Conservation (phyloP, 768 basidiomycete species). For the Mycena amicta region DNA sequence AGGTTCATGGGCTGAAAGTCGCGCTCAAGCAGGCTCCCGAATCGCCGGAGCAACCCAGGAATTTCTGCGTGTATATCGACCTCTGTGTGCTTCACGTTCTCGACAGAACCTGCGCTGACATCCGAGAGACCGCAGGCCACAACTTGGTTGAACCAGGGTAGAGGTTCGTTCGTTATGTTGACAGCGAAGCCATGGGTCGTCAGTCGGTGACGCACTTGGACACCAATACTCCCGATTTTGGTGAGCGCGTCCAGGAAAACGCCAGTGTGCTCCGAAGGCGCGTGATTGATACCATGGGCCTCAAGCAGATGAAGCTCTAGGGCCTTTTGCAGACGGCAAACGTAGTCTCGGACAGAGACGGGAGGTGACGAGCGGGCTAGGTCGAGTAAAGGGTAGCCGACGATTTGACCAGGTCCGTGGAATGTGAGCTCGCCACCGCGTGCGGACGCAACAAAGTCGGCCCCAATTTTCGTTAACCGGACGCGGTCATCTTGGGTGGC, state of each 20-base stretch:
- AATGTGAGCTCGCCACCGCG: slow-evolving; percentile 95
- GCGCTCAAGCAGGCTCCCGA: slow-evolving; percentile 52
- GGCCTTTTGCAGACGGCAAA: slow-evolving; percentile 77
- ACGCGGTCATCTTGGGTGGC: slow-evolving; percentile 58
- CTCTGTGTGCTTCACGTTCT: slow-evolving; percentile 40
- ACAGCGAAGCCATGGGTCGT: slow-evolving; percentile 95
- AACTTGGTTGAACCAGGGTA: slow-evolving; percentile 83
- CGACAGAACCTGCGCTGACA: slow-evolving; percentile 76
- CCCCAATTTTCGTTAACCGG: slow-evolving; percentile 76
- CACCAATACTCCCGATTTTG: slow-evolving; percentile 95
- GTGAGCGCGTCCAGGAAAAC: slow-evolving; percentile 80
- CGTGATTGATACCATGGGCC: slow-evolving; percentile 57
- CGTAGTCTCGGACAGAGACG: slow-evolving; percentile 76
- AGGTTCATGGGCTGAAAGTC: slow-evolving; percentile 48
- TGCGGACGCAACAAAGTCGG: slow-evolving; percentile 80
- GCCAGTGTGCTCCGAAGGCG: slow-evolving; percentile 82
- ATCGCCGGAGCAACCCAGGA: slow-evolving; percentile 47
- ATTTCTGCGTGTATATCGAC: slow-evolving; percentile 55
- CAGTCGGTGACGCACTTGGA: slow-evolving; percentile 92
- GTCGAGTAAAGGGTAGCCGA: slow-evolving; percentile 94
- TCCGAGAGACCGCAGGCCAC: slow-evolving; percentile 90
- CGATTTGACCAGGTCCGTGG: slow-evolving; percentile 96
- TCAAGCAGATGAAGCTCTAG: slow-evolving; percentile 65
- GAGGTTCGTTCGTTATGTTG: slow-evolving; percentile 83
- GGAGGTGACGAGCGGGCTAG: slow-evolving; percentile 77